phyloP scores from a whole-genome alignment of 140 eudicot genomes.

The Anethum foeniculum region DNA sequence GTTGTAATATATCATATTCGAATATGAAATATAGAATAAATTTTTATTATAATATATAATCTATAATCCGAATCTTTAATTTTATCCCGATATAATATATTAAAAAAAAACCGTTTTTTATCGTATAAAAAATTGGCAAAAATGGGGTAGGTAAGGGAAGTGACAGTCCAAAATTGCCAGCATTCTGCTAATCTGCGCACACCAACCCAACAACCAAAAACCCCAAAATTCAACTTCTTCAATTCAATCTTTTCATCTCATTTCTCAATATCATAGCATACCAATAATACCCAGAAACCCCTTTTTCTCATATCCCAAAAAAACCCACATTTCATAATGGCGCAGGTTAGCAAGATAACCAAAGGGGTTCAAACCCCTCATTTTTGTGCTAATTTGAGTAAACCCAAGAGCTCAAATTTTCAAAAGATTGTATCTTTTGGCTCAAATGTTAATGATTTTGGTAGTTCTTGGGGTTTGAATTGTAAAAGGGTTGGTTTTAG shows the following conservation, averaged over 20 bases:
- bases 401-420: constrained; percentile 9
- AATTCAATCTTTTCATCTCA: neutral
- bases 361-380: constrained; percentile 7
- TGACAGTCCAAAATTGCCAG: neutral
- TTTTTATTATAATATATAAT: no score
- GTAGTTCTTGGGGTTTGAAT: constrained; percentile 2
- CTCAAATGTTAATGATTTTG: constrained; percentile 18
- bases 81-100: no score
- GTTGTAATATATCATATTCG: no score
- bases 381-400: neutral
- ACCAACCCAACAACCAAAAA: constrained; percentile 5
- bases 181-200: neutral
- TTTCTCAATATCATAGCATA: neutral
- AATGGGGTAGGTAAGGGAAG: constrained; percentile 9
- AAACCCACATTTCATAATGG: constrained; percentile 8
- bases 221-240: neutral
- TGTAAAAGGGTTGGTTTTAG: constrained; percentile 11
- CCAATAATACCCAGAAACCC: neutral
- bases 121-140: neutral
- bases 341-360: constrained; percentile 8
- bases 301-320: neutral
- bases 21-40: no score
- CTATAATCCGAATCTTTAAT: no score
- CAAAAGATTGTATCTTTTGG: constrained; percentile 27
- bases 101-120: neutral